These are phyloP conservation scores for Cladobotryum mycophilum DNA, from an alignment of 2,329 filamentous ascomycete species.

Conservation along the genomic window DNA sequence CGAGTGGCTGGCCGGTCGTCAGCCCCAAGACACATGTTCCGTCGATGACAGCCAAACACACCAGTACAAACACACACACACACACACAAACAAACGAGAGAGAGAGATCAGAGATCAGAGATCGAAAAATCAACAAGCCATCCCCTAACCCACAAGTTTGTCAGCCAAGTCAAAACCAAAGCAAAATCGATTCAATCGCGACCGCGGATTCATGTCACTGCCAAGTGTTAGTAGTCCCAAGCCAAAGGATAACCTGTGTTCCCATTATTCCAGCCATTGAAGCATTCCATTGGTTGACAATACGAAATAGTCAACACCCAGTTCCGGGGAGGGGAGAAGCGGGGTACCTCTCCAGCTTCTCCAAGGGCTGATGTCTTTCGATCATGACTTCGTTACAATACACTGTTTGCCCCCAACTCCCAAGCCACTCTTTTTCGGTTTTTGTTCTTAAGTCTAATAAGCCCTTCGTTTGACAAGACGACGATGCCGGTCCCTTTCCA, in stretches of 20 bases:
- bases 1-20: neutral
- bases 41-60: too few species aligned
- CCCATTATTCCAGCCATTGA: conserved; percentile 4
- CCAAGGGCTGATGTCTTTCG: conserved; percentile 6
- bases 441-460: neutral
- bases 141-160: neutral
- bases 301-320: neutral
- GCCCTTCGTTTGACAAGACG: neutral
- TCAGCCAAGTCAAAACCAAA: conserved; percentile 1
- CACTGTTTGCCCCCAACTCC: conserved; percentile 11
- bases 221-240: conserved; percentile 21
- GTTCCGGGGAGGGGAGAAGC: neutral
- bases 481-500: neutral
- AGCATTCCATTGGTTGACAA: conserved; percentile 3
- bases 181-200: neutral
- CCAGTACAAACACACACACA: too few species aligned
- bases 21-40: neutral
- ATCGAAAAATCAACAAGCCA: too few species aligned
- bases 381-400: conserved; percentile 20
- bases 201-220: conserved; percentile 22
- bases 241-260: conserved; percentile 6
- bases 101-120: neutral
- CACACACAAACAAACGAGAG: too few species aligned
- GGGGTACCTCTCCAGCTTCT: neutral
- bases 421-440: neutral